Conservation (phyloP, 2,329 filamentous ascomycete species). For the Hymenoscyphus fructigenus region DNA sequence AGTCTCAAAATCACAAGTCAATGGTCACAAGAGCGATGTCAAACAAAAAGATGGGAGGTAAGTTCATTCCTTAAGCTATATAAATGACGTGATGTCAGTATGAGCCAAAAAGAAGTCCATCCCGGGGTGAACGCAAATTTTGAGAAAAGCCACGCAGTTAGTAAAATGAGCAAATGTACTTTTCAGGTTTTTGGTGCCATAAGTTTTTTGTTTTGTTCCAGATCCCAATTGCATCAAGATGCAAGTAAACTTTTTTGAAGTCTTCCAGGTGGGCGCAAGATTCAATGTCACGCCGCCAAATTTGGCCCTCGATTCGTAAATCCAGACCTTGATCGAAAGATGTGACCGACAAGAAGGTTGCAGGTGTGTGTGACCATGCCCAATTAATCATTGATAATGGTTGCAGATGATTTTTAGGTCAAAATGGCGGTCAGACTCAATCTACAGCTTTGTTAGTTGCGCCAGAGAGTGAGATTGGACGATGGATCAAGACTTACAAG, state of each 20-base stretch:
- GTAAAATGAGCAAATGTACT: conserved; percentile 1
- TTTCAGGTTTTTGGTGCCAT: background rate
- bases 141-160: conserved; percentile 6
- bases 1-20: background rate
- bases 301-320: conserved; percentile 9
- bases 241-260: conserved; percentile 6
- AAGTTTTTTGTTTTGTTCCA: background rate
- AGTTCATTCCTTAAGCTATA: conserved; percentile 4
- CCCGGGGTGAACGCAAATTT: conserved; percentile 2
- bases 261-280: background rate
- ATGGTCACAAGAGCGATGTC: background rate
- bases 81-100: conserved; percentile 6
- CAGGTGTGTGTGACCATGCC: conserved; percentile 4
- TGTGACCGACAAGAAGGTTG: conserved; percentile 6
- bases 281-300: conserved; percentile 13
- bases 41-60: background rate
- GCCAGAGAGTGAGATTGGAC: conserved; percentile 4
- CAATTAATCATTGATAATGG: conserved; percentile 11
- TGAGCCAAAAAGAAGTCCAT: conserved; percentile 3
- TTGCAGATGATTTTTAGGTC: conserved; percentile 12
- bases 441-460: conserved; percentile 5
- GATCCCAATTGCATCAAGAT: conserved; percentile 11
- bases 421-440: conserved; percentile 11
- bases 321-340: conserved; percentile 9
- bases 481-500: conserved; percentile 17